Conservation (phyloP, 305 asterid genomes). For the Fraxinus floribunda region DNA sequence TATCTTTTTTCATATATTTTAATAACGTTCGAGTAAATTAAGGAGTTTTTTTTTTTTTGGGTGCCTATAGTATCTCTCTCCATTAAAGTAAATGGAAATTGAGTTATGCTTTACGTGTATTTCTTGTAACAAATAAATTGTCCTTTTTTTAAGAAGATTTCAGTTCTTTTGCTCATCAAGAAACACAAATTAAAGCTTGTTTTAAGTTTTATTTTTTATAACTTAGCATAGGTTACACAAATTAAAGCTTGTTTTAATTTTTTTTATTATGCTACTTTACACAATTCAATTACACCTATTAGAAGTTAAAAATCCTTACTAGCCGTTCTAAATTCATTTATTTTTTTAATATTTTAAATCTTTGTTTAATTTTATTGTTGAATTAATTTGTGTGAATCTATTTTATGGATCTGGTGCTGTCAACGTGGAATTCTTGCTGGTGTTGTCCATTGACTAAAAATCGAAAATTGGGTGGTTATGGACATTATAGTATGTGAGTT, state of each 20-base stretch:
- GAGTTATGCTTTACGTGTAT: constrained; percentile 16
- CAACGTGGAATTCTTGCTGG: constrained; percentile 35
- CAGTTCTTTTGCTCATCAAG: background rate
- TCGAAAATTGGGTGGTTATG: constrained; percentile 5
- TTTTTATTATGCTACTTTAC: too few species aligned
- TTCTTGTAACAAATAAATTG: constrained; percentile 22
- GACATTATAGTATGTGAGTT: constrained; percentile 8
- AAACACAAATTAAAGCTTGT: background rate
- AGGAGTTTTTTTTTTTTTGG: constrained; percentile 5
- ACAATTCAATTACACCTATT: too few species aligned
- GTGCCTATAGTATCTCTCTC: constrained; percentile 19
- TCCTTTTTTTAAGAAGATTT: background rate
- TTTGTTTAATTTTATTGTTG: background rate
- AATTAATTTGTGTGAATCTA: background rate
- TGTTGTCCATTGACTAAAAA: constrained; percentile 32
- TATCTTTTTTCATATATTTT: background rate
- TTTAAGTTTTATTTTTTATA: too few species aligned
- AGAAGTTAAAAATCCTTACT: too few species aligned
- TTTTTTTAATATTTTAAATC: background rate
- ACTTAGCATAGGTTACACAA: background rate
- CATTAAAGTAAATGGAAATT: constrained; percentile 30
- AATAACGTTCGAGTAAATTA: background rate
- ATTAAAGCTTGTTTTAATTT: too few species aligned
- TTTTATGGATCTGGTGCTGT: constrained; percentile 18
- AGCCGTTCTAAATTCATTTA: background rate